These are phyloP conservation scores for Xylaria sp. DNA, from an alignment of 2,329 filamentous ascomycete genomes.

Conservation along the genomic window DNA sequence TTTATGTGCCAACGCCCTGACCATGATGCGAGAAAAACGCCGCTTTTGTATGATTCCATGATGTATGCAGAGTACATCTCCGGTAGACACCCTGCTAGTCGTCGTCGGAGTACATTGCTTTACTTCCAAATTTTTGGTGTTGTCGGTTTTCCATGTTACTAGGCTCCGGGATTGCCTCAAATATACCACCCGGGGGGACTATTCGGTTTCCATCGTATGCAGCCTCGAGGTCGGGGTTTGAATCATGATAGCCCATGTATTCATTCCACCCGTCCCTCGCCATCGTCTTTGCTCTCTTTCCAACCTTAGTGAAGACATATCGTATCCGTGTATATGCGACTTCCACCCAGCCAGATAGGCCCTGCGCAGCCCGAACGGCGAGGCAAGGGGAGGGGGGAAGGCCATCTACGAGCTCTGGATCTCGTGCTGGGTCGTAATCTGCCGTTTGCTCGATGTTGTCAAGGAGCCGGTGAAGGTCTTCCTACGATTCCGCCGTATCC, in stretches of 20 bases:
- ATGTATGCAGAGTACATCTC: constrained; percentile 2
- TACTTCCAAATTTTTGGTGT: not conserved
- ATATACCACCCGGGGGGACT: not conserved
- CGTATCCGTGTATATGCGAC: not conserved
- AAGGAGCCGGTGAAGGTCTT: constrained; percentile 27
- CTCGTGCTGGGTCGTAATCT: constrained; percentile 18
- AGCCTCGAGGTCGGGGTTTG: not conserved
- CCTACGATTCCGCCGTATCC: constrained; percentile 32
- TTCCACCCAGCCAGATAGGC: constrained; percentile 18
- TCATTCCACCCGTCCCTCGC: constrained; percentile 9
- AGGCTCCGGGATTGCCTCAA: not conserved
- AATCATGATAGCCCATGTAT: constrained; percentile 17
- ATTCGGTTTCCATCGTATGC: not conserved
- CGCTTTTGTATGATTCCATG: constrained; percentile 16
- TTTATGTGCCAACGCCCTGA: constrained; percentile 7
- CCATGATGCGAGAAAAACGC: constrained; percentile 13
- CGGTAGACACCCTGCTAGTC: not conserved
- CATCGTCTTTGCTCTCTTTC: not conserved
- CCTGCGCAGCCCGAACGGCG: constrained; percentile 4
- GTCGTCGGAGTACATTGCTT: not conserved
- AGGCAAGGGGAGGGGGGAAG: constrained; percentile 10
- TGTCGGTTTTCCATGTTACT: not conserved
- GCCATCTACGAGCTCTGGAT: constrained; percentile 14
- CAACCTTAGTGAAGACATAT: not conserved
- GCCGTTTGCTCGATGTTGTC: constrained; percentile 20